Conservation (phyloP, 2,329 filamentous ascomycete species). For the Ophiostoma angusticollis region DNA sequence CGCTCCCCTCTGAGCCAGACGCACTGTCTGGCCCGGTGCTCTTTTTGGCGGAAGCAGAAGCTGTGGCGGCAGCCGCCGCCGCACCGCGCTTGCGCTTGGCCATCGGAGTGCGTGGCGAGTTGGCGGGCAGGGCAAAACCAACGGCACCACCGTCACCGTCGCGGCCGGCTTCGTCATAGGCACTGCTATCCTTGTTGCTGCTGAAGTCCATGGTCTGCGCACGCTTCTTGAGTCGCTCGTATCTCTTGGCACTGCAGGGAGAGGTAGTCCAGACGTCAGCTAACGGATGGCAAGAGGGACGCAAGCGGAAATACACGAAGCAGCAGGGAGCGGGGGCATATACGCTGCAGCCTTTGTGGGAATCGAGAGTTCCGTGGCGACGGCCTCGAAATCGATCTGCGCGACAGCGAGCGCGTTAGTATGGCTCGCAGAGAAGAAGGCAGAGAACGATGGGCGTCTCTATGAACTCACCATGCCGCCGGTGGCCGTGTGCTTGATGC, state of each 20-base stretch:
- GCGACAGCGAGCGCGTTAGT: not conserved
- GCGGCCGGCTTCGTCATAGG: too few relatives aligned
- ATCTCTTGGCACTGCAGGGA: conserved; percentile 50
- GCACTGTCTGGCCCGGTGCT: too few relatives aligned
- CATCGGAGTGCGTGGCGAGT: conserved; percentile 7
- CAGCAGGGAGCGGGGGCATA: conserved; percentile 14
- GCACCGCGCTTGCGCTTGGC: conserved; percentile 17
- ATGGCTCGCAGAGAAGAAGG: too few relatives aligned
- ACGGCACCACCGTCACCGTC: not conserved
- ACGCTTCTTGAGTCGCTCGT: conserved; percentile 40
- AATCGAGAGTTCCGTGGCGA: conserved; percentile 51
- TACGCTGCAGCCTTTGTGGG: conserved; percentile 57
- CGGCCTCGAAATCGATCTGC: conserved; percentile 53
- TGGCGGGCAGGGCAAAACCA: not conserved
- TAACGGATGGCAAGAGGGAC: not conserved
- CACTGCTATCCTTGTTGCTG: not conserved
- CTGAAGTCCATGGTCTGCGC: conserved; percentile 1
- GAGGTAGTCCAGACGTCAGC: not conserved
- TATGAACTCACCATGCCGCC: conserved; percentile 43
- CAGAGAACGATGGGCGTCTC: not conserved
- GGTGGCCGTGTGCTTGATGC: conserved; percentile 45
- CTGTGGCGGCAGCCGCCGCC: too few relatives aligned
- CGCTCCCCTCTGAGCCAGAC: too few relatives aligned
- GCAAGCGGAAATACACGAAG: not conserved
- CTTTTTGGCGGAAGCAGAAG: too few relatives aligned